Percentiles rank a stretch among this genome's conserved stretches.
Evolutionary conservation across 495 filamentous ascomycete genomes (phyloP).

Genomic region (Aspergillus nanangensis): DNA sequence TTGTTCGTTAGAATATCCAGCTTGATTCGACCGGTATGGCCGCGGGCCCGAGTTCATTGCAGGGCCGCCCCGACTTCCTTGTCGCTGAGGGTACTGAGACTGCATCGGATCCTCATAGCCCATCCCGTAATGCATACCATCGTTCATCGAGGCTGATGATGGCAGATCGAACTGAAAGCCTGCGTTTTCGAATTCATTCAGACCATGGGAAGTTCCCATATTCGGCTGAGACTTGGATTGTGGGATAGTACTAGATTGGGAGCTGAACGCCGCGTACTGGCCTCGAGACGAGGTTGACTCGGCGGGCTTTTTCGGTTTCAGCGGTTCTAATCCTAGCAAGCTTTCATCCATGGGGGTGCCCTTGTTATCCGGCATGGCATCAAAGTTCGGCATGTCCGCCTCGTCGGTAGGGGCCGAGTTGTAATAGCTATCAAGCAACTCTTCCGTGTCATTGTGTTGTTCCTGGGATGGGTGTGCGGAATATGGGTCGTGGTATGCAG

Average conservation of each 20-base stretch:
- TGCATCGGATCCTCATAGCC: conserved; percentile 11
- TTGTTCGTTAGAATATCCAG: conserved; percentile 15
- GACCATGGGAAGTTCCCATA: conserved; percentile 43
- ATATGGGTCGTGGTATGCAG: conserved; percentile 28
- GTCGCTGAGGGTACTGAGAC: conserved; percentile 7
- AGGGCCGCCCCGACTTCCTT: conserved; percentile 6
- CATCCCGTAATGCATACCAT: conserved; percentile 14
- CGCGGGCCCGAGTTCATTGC: conserved; percentile 16
- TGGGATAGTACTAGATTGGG: conserved; percentile 29
- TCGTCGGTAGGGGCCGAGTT: conserved; percentile 30
- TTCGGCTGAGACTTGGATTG: conserved; percentile 67
- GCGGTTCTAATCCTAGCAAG: conserved; percentile 40
- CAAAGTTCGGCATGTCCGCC: conserved; percentile 70
- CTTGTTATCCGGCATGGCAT: conserved; percentile 48
- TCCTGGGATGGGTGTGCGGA: conserved; percentile 4
- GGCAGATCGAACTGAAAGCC: conserved; percentile 68
- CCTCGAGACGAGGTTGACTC: conserved; percentile 15
- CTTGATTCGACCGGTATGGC: conserved; percentile 20
- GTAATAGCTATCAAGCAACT: conserved; percentile 39
- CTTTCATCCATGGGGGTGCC: conserved; percentile 47
- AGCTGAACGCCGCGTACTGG: conserved; percentile 32
- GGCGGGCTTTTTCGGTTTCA: conserved; percentile 21
- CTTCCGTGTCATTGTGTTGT: conserved; percentile 20
- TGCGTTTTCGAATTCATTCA: conserved; percentile 48
- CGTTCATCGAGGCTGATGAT: conserved; percentile 37